A percentile compares a stretch with the other conserved stretches of the same genome.
Conservation (phyloP, 2,329 filamentous ascomycete species). For the Diaporthe destruens region DNA sequence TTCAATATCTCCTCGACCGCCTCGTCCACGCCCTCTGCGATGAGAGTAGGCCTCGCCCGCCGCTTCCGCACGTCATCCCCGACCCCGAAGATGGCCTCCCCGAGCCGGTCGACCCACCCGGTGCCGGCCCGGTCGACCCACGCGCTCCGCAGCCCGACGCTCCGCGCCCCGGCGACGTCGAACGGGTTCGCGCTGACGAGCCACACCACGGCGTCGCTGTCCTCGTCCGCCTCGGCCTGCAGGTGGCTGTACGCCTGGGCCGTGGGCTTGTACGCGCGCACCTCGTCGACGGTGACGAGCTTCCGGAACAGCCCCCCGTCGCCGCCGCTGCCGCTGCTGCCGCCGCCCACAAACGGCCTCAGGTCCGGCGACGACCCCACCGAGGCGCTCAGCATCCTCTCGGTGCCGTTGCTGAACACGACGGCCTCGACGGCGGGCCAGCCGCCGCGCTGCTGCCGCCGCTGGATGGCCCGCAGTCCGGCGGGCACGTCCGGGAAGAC, state of each 20-base stretch:
- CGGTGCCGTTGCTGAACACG: constrained; percentile 73
- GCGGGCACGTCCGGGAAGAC: constrained; percentile 72
- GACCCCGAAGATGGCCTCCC: constrained; percentile 52
- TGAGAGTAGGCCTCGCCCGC: constrained; percentile 62
- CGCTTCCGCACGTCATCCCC: constrained; percentile 39
- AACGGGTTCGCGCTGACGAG: constrained; percentile 81
- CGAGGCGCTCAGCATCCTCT: constrained; percentile 60
- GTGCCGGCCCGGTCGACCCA: constrained; percentile 75
- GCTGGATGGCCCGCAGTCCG: constrained; percentile 71
- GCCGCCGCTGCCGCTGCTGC: neutral
- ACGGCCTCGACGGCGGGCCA: constrained; percentile 57
- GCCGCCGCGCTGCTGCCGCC: constrained; percentile 58
- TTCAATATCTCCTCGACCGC: constrained; percentile 58
- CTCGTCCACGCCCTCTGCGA: constrained; percentile 69
- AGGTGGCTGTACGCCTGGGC: constrained; percentile 72
- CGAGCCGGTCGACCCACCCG: constrained; percentile 75
- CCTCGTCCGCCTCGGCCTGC: constrained; percentile 60
- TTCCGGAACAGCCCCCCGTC: constrained; percentile 61
- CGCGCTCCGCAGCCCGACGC: constrained; percentile 70
- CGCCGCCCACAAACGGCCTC: constrained; percentile 48
- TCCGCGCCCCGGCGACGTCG: constrained; percentile 75
- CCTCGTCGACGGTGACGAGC: constrained; percentile 72
- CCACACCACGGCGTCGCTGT: constrained; percentile 63
- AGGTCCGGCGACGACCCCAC: constrained; percentile 69
- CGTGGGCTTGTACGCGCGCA: constrained; percentile 74